Evolutionary conservation across 768 basidiomycete species (phyloP), one percentile per base, ranked within the genome.

Genomic region (Hydnum rufescens): DNA sequence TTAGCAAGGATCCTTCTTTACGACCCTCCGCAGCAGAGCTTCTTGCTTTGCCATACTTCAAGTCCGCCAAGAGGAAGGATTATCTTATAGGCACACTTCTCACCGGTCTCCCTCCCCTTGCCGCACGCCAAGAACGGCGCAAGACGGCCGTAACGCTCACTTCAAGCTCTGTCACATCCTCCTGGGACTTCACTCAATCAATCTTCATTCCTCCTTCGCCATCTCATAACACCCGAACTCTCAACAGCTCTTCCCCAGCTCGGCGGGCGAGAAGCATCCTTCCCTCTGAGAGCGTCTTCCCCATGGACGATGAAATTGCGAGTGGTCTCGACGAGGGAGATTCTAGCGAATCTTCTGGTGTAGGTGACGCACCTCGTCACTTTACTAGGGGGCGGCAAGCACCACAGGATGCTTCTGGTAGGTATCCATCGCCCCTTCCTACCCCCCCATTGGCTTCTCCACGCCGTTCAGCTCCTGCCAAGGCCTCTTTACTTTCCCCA

Each of bases 11-110:
- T 61, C 88, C 92, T 3, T 68, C 74, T 0, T 22, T 5, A 55
- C 85, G 86, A 22, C 89, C 88, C 28, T 78, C 79, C 2, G 81
- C 90, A 3, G 73, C 71, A 49, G 72, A 83, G 55, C 69, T 95
- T n/a, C 68, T 92, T 3, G 74, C 79, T 54, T 78, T 75, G 6
- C 70, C 76, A 1, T 89, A 92, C 63, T 86, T 96, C 68, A 82
- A 72, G 62, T 66, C 65, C 26, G 76, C 86, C 3, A 88, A 84
- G 69, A 83, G 79, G 67, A 80, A 79, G 61, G 70, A 73, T 3
- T 82, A 80, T 65, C 74, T 96, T 18, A 80, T 89, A 28, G 73
- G 75, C 51, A 71, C 79, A 19, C 78, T 95, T 16, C 34, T 46
- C 74, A 58, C 36, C 13, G 77, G 74, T 55, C 67, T 89, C 29